phyloP scores from a whole-genome alignment of 2,329 filamentous ascomycete species.

The Penicillium sp. region DNA sequence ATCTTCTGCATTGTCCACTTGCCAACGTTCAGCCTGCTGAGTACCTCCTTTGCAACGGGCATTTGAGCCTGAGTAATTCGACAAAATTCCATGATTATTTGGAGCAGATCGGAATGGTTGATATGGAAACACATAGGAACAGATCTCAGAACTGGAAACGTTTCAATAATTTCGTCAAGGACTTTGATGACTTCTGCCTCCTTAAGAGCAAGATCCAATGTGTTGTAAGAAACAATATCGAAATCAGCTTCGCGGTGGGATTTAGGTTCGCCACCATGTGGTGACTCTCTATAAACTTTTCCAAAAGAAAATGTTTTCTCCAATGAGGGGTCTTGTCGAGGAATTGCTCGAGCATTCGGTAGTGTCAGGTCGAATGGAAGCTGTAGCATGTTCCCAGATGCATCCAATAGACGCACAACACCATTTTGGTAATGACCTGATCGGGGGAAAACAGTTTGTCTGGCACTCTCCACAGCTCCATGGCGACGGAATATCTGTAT shows the following conservation, averaged over 20 bases:
- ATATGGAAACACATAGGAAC: constrained; percentile 82
- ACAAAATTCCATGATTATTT: constrained; percentile 86
- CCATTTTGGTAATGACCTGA: constrained; percentile 73
- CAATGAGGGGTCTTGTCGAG: constrained; percentile 59
- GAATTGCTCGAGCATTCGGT: constrained; percentile 79
- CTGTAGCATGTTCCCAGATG: constrained; percentile 82
- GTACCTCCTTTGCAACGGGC: constrained; percentile 69
- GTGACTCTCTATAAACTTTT: constrained; percentile 75
- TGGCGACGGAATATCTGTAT: constrained; percentile 79
- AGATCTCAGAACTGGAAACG: constrained; percentile 70
- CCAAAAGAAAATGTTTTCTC: constrained; percentile 84
- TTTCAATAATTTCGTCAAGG: constrained; percentile 79
- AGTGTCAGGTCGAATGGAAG: constrained; percentile 92
- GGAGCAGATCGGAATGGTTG: constrained; percentile 81
- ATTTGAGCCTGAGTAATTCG: constrained; percentile 68
- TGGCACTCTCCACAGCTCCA: constrained; percentile 76
- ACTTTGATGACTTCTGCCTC: constrained; percentile 95
- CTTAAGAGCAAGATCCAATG: constrained; percentile 77
- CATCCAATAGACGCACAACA: constrained; percentile 75
- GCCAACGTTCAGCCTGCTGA: constrained; percentile 83
- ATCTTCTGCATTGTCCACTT: constrained; percentile 80
- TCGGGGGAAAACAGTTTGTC: constrained; percentile 74
- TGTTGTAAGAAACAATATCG: constrained; percentile 83
- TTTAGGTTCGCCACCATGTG: constrained; percentile 74
- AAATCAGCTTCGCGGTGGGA: constrained; percentile 91